A percentile compares a stretch with the other conserved stretches of the same genome.
Evolutionary conservation across 2,329 filamentous ascomycete species (phyloP).

Genomic region (Thielaviopsis punctulata): DNA sequence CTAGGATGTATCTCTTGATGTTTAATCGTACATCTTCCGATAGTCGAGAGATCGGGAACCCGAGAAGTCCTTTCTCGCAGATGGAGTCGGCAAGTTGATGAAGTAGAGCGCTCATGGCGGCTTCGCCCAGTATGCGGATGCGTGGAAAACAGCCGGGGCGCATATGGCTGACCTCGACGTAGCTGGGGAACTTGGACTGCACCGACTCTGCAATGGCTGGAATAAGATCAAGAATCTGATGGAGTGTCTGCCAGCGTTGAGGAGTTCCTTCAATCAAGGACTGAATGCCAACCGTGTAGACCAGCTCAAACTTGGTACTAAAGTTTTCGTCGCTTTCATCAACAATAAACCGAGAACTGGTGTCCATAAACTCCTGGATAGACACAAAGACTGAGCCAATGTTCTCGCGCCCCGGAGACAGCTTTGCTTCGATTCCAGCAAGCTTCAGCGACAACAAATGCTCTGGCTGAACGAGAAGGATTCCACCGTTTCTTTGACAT

Average conservation of each 20-base stretch:
- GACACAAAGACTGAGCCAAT: conserved; percentile 21
- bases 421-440: conserved; percentile 33
- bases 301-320: conserved; percentile 40
- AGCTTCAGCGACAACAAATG: conserved; percentile 47
- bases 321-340: conserved; percentile 52
- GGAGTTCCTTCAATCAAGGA: conserved; percentile 32
- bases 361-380: conserved; percentile 28
- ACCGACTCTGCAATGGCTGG: conserved; percentile 17
- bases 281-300: conserved; percentile 44
- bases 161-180: conserved; percentile 25
- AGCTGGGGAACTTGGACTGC: conserved; percentile 18
- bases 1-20: conserved; percentile 28
- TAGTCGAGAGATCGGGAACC: conserved; percentile 26
- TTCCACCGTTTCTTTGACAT: conserved; percentile 32
- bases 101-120: conserved; percentile 13
- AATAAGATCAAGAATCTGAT: conserved; percentile 33
- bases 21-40: conserved; percentile 17
- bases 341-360: conserved; percentile 34
- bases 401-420: background rate
- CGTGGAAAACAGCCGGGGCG: conserved; percentile 26
- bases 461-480: conserved; percentile 46
- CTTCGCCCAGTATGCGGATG: conserved; percentile 27
- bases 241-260: conserved; percentile 37
- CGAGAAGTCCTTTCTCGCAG: conserved; percentile 23
- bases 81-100: conserved; percentile 23